Conservation (phyloP, 2,329 filamentous ascomycete species). For the Orbilia ellipsospora region DNA sequence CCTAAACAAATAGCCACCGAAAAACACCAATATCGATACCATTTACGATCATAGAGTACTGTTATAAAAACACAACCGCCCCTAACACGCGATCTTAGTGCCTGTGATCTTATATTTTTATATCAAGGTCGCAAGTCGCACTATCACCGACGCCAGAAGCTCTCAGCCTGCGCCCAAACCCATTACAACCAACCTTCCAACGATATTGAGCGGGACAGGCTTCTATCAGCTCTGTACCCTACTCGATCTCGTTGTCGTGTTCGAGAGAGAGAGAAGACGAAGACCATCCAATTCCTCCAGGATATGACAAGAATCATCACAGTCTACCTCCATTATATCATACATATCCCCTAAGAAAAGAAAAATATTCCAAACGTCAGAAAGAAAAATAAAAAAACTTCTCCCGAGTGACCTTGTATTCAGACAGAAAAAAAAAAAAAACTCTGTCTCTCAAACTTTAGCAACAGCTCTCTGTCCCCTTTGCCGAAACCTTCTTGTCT, state of each 20-base stretch:
- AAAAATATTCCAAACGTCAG: neutral
- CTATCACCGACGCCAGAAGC: constrained; percentile 44
- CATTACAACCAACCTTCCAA: constrained; percentile 47
- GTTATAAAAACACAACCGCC: constrained; percentile 22
- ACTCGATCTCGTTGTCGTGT: constrained; percentile 54
- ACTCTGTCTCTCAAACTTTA: constrained; percentile 29
- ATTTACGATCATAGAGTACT: constrained; percentile 19
- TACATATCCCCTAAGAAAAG: neutral
- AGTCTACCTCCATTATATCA: neutral
- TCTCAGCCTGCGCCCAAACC: constrained; percentile 55
- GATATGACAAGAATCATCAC: constrained; percentile 3
- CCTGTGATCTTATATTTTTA: constrained; percentile 31
- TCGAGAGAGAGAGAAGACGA: constrained; percentile 42
- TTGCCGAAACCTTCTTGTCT: constrained; percentile 10
- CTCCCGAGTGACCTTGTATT: constrained; percentile 10
- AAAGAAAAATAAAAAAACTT: constrained; percentile 14
- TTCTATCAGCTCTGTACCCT: constrained; percentile 48
- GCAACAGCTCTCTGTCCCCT: constrained; percentile 7
- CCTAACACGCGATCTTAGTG: constrained; percentile 40
- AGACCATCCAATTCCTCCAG: constrained; percentile 5
- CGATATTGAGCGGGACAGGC: constrained; percentile 54
- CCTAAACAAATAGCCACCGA: constrained; percentile 23
- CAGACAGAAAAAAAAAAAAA: constrained; percentile 25
- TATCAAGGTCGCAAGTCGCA: constrained; percentile 36
- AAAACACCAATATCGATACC: constrained; percentile 7